Evolutionary conservation across 345 rosid genomes (phyloP), one percentile per base, ranked within the genome.

Genomic region (Raphanus raphanistrum): DNA sequence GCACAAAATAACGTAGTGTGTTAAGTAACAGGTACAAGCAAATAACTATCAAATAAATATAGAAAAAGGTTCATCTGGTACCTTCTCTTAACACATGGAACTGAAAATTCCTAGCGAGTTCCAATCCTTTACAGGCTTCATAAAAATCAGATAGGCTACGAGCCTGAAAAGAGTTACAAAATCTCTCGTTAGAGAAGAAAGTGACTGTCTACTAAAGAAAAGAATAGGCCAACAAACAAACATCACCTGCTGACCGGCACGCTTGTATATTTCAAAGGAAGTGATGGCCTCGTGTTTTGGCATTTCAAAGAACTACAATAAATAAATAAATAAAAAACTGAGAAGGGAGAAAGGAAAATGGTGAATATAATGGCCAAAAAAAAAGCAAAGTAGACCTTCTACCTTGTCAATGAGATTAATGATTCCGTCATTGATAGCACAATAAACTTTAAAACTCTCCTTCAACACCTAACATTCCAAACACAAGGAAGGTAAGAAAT

Each of bases 341-440:
- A 6, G 41, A 65, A 64, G 57, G 71, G 17, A 76, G 6, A 31
- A 80, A 74, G 21, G 36, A 74, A 27, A 8, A 8, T 71, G 32
- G 61, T 64, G 73, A 15, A 12, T 35, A 55, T 32, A 72, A 55
- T 31, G 29, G 65, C 71, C 5, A 50, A 45, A 57, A 55, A 80
- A 0, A 68, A 6, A 77, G 21, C 21, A 79, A 71, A 62, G 41
- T 48, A 64, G 76, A 67, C 70, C 70, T n/a, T n/a, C n/a, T 73
- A 91, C 99, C 99, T 96, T 96, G 76, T 96, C 99, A 41, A 96
- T 91, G 82, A 96, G 97, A 82, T 95, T 95, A 85, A 95, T 95
- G 67, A 95, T 95, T 82, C 99, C 99, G 78, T 93, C 99, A 83
- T 96, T 96, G 63, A 96, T 82, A 79, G 97, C 88, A 78, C 98